A percentile compares a stretch with the other conserved stretches of the same genome.
These are phyloP conservation scores for Akanthomyces muscarius DNA, from an alignment of 2,329 filamentous ascomycete species.

Conservation along the genomic window DNA sequence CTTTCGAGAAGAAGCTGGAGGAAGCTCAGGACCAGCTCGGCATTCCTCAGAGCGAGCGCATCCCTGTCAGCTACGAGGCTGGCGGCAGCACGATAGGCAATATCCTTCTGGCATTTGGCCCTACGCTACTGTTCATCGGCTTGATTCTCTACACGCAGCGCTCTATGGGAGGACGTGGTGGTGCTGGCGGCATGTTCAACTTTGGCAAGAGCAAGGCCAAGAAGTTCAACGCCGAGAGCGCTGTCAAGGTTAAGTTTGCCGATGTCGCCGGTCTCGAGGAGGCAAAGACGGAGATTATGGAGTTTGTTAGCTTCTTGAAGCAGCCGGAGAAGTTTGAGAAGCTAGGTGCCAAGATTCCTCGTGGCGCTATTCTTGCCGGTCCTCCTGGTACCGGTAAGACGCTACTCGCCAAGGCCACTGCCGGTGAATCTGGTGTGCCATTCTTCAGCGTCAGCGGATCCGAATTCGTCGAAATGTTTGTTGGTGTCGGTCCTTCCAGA, in stretches of 20 bases:
- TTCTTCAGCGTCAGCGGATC: constrained; percentile 99
- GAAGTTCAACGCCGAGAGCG: constrained; percentile 95
- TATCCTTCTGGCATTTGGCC: constrained; percentile 73
- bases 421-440: constrained; percentile 91
- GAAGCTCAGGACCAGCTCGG: constrained; percentile 81
- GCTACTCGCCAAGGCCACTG: constrained; percentile 91
- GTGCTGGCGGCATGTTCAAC: constrained; percentile 78
- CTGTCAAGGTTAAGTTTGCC: constrained; percentile 93
- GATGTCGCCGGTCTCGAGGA: constrained; percentile 98
- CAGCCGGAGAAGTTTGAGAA: constrained; percentile 89
- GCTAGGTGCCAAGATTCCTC: constrained; percentile 94
- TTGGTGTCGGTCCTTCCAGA: constrained; percentile 93
- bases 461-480: constrained; percentile 99
- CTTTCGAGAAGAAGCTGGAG: constrained; percentile 85
- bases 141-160: constrained; percentile 75
- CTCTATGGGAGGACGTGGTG: constrained; percentile 64
- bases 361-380: constrained; percentile 94
- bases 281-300: constrained; percentile 97
- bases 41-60: constrained; percentile 82
- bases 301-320: constrained; percentile 96
- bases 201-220: constrained; percentile 95
- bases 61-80: constrained; percentile 82
- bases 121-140: constrained; percentile 81
- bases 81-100: constrained; percentile 73
- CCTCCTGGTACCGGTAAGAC: constrained; percentile 99